Base-by-base conservation (phyloP, 2,329 filamentous ascomycete genomes). In the Xylaria sp. region DNA sequence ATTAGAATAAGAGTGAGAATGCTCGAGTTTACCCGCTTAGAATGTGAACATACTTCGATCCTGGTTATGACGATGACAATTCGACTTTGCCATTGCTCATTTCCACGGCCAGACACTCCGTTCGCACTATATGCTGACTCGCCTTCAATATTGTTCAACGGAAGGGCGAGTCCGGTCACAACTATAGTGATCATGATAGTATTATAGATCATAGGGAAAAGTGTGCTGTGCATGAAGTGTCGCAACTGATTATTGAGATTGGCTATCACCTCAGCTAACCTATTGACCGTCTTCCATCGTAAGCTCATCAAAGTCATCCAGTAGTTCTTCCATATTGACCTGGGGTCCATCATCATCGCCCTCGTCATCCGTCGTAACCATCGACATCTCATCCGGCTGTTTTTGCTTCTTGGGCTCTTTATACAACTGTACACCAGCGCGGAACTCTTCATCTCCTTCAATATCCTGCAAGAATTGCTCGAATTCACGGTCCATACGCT, bases 381-480 rank as follows among this genome's bases (percentile, higher is more conserved):
- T 84, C 76, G 89, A 92, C 88, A 92, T 92, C 76, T 87, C 89
- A 68, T 91, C 89, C 1, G 84, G 82, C 66, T 89, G 86, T 63
- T 78, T 75, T 79, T 83, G 81, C 79, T 82, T 84, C 77, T 84
- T 81, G 75, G 86, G 82, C 70, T 86, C 87, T 84, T 95, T 97
- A 84, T 97, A 99, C 76, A 99, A 80, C 55, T 93, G 92, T 78
- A 99, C 84, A 0, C 94, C 94, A 52, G 90, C 88, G 65, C 96
- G 87, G 74, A 98, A 86, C 78, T 99, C 96, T 62, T 92, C 88
- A 80, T 99, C 96, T 79, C 98, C 94, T 82, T 99, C 97, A 12
- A 99, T 93, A 80, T 99, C 96, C 55, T 92, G 91, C 85, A 99
- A 84, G 89, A 99, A 99, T 88, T 94, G 89, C 84, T 99, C 96